Evolutionary conservation across 768 basidiomycete species (phyloP), one percentile per base, ranked within the genome.

Genomic region (Mycena rosella): DNA sequence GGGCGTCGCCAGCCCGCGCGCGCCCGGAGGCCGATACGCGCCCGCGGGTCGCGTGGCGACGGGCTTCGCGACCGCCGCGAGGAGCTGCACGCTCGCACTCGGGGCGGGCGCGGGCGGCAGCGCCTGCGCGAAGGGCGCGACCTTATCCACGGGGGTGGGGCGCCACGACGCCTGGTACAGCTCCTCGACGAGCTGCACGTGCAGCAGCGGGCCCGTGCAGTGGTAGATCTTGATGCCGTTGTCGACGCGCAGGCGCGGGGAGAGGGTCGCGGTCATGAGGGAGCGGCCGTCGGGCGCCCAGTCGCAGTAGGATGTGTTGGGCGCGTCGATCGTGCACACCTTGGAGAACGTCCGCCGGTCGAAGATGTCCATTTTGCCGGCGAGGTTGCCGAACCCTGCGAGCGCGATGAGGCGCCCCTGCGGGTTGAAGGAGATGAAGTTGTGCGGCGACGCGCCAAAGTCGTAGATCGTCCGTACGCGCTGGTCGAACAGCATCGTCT

Each of bases 181-280:
- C 76, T 99, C 97, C 5, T 98, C 95, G 60, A 89, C 80, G 52
- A 83, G 74, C 76, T 98, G 95, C 22, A 93, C 82, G 69, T 98
- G 95, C 60, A 98, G 76, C n/a, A 99, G 87, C 1, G 89, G 86
- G 11, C 98, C 96, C 0, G 90, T 86, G 77, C 94, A 96, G 77
- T 97, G 96, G 93, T 92, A 98, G 67, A 99, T 86, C 82, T 96
- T 98, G 78, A 99, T 89, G 1, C 96, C 96, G 73, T 99, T 99
- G 82, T 99, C 98, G 65, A 99, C 98, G 42, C 98, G 90, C 54
- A 99, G 82, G 26, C 98, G 89, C 0, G 98, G 98, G 20, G 94
- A 96, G n/a, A 99, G 87, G 0, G 96, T 98, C 3, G 96, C 96
- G 10, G 97, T 98, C 72, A 99, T 84, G 27, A 99, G 87, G 83